Evolutionary conservation across 176 grass and related monocot species (phyloP).

Genomic region (Melocanna baccifera): DNA sequence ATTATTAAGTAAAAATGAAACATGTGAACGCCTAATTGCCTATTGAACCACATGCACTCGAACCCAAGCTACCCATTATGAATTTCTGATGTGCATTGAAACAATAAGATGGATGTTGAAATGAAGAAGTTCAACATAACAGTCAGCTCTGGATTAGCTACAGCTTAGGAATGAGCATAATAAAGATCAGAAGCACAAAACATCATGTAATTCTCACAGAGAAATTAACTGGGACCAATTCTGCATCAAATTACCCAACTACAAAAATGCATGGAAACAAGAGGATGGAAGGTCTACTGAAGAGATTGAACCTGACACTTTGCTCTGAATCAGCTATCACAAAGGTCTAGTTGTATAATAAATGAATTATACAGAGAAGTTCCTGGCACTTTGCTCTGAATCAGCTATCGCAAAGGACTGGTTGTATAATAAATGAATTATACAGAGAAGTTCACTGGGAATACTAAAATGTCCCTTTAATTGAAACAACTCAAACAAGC

Average conservation of each 20-base stretch:
- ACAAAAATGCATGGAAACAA: not conserved
- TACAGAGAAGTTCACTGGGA: not conserved
- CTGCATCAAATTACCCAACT: not conserved
- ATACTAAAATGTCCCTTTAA: not conserved
- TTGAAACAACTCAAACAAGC: not conserved
- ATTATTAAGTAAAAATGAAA: not conserved
- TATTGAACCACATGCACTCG: not conserved
- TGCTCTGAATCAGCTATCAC: not conserved
- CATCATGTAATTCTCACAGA: not conserved
- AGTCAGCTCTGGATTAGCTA: not conserved
- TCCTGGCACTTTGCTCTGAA: not conserved
- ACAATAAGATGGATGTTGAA: not conserved
- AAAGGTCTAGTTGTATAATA: not conserved
- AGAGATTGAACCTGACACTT: not conserved
- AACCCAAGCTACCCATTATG: slow-evolving; percentile 2
- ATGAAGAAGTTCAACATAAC: not conserved
- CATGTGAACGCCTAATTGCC: not conserved
- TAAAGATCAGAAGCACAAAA: not conserved
- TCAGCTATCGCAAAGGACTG: not conserved
- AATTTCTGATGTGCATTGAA: not conserved
- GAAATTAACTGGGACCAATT: not conserved
- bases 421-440: not conserved
- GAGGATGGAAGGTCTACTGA: not conserved
- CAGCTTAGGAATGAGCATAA: not conserved
- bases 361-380: no score